Evolutionary conservation across 208 protist species (phyloP).

Genomic region (Acanthamoeba royreba): DNA sequence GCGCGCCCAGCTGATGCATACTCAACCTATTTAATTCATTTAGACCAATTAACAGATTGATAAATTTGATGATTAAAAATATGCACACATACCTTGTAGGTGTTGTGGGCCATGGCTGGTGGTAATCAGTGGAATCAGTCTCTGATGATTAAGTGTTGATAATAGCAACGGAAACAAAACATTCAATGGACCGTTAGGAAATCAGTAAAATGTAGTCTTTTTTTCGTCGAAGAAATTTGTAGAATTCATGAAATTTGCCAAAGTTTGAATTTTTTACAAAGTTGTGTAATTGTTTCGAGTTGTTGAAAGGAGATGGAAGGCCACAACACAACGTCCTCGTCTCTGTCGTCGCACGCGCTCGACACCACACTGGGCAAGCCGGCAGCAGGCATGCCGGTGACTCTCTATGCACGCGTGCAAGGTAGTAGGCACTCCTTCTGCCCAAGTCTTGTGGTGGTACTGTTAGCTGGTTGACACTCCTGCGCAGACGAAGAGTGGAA

Average conservation of each 20-base stretch:
- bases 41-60: background rate
- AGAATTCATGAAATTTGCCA: too few species aligned
- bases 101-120: background rate
- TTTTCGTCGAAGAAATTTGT: too few species aligned
- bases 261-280: too few species aligned
- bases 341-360: constrained; percentile 9
- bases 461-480: background rate
- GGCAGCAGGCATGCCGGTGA: background rate
- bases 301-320: too few species aligned
- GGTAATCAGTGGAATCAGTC: too few species aligned
- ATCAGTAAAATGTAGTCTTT: too few species aligned
- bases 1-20: background rate
- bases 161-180: too few species aligned
- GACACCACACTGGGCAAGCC: constrained; percentile 35
- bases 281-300: too few species aligned
- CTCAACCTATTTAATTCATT: background rate
- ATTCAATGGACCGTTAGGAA: too few species aligned
- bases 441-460: background rate
- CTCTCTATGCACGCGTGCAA: background rate
- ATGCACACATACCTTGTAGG: background rate
- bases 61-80: background rate
- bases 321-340: too few species aligned
- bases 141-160: too few species aligned
- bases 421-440: background rate
- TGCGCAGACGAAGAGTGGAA: background rate